These are phyloP conservation scores for Pterulicium gracile DNA, from an alignment of 1,284 basidiomycete species.

Conservation along the genomic window DNA sequence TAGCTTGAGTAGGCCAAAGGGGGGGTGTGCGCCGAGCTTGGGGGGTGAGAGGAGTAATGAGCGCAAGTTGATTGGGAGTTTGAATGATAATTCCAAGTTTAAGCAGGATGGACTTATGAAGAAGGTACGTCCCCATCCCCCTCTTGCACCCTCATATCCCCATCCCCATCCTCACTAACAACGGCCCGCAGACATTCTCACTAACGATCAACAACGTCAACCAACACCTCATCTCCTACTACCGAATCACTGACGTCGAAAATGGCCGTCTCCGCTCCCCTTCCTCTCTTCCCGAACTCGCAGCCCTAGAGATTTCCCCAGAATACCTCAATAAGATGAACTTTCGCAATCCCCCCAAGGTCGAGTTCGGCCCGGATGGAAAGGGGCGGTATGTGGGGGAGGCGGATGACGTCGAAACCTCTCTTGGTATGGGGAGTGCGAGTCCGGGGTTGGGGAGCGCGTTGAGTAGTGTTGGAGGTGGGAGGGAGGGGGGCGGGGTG, in stretches of 20 bases:
- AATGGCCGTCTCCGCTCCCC: constrained; percentile 81
- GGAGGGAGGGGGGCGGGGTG: too few relatives aligned
- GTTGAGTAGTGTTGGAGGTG: too few relatives aligned
- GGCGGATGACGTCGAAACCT: constrained; percentile 49
- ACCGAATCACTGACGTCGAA: constrained; percentile 86
- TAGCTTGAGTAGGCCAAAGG: constrained; percentile 48
- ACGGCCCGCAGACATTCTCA: constrained; percentile 70
- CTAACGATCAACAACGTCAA: constrained; percentile 77
- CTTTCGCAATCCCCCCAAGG: constrained; percentile 83
- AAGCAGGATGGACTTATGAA: constrained; percentile 89
- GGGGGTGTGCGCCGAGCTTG: constrained; percentile 30
- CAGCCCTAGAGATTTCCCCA: constrained; percentile 76
- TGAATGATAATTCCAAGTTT: constrained; percentile 89
- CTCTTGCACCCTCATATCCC: constrained; percentile 3
- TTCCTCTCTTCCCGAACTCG: constrained; percentile 82
- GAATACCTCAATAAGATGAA: constrained; percentile 87
- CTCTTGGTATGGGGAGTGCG: not conserved
- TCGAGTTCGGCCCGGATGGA: constrained; percentile 78
- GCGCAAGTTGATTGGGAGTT: constrained; percentile 74
- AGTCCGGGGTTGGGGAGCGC: too few relatives aligned
- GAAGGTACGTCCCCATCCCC: constrained; percentile 50
- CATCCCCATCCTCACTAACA: constrained; percentile 12
- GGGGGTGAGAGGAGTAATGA: constrained; percentile 63
- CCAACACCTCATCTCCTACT: constrained; percentile 95
- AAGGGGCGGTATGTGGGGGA: constrained; percentile 72